phyloP scores from a whole-genome alignment of 169 alveolate species.

The Cryptosporidium sp. region DNA sequence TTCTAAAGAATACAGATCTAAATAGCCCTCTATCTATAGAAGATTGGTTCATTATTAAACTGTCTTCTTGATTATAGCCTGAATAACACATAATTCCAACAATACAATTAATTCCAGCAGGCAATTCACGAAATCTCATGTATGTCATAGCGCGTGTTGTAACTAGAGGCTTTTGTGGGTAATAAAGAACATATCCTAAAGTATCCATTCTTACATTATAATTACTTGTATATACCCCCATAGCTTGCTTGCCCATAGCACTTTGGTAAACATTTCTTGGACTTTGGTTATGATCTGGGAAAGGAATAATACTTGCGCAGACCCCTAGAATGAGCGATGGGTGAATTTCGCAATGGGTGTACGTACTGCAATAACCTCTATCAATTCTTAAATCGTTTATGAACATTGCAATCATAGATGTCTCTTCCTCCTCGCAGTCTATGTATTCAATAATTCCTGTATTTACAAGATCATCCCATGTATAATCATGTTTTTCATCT shows the following conservation, averaged over 20 bases:
- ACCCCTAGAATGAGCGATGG: slow-evolving; percentile 99
- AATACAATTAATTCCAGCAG: slow-evolving; percentile 98
- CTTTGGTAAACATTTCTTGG: slow-evolving; percentile 99
- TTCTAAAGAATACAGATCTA: slow-evolving; percentile 97
- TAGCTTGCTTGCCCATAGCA: slow-evolving; percentile 99
- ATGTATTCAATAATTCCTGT: slow-evolving; percentile 97
- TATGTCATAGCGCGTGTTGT: slow-evolving; percentile 98
- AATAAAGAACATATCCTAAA: slow-evolving; percentile 95
- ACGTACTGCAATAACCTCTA: slow-evolving; percentile 89
- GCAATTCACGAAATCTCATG: slow-evolving; percentile 97
- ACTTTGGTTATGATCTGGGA: slow-evolving; percentile 99
- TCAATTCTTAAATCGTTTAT: slow-evolving; percentile 90
- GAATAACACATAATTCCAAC: slow-evolving; percentile 99
- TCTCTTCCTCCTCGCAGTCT: slow-evolving; percentile 99
- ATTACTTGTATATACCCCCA: slow-evolving; percentile 98
- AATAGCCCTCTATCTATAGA: slow-evolving; percentile 98
- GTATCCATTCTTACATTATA: slow-evolving; percentile 98
- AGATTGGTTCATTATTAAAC: slow-evolving; percentile 96
- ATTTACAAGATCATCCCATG: slow-evolving; percentile 91
- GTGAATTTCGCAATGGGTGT: slow-evolving; percentile 99
- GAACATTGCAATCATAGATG: slow-evolving; percentile 99
- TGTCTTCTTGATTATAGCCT: slow-evolving; percentile 99
- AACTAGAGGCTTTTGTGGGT: slow-evolving; percentile 99
- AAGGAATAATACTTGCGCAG: slow-evolving; percentile 99
- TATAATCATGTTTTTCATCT: slow-evolving; percentile 63